Evolutionary conservation across 441 rosid genomes (phyloP).

Genomic region (Mallotus repandus): DNA sequence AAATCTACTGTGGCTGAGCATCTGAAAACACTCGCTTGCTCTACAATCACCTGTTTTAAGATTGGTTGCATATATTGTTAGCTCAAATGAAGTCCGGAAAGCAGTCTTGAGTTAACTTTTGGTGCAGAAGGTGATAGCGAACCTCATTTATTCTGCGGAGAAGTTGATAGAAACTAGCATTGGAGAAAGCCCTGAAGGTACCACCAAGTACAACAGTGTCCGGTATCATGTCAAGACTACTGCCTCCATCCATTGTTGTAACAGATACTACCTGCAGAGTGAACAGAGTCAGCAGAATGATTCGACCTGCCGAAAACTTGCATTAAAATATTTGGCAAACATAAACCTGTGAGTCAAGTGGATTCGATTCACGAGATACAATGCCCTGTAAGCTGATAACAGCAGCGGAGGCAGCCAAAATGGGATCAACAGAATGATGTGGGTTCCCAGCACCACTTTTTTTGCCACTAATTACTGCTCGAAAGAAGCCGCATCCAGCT

Average conservation of each 20-base stretch:
- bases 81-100: neutral
- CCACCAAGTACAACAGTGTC: constrained; percentile 63
- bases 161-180: constrained; percentile 64
- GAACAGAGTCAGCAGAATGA: neutral
- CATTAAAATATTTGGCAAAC: neutral
- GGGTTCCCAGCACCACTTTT: constrained; percentile 28
- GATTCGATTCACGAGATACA: constrained; percentile 89
- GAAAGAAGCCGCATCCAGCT: constrained; percentile 90
- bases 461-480: constrained; percentile 50
- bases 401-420: constrained; percentile 72
- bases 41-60: constrained; percentile 56
- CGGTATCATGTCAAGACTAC: constrained; percentile 41
- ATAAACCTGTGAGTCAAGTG: constrained; percentile 75
- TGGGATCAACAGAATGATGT: constrained; percentile 38
- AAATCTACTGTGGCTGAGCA: constrained; percentile 69
- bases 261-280: constrained; percentile 71
- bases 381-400: constrained; percentile 80
- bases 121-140: neutral
- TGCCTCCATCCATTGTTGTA: constrained; percentile 68
- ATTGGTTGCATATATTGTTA: neutral
- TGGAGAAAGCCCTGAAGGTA: constrained; percentile 82
- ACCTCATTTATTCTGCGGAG: constrained; percentile 73
- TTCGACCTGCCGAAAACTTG: no score
- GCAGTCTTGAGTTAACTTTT: no score
- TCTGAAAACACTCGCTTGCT: constrained; percentile 65